Evolutionary conservation across 2,329 filamentous ascomycete species (phyloP).

Genomic region (Tothia fuscella): DNA sequence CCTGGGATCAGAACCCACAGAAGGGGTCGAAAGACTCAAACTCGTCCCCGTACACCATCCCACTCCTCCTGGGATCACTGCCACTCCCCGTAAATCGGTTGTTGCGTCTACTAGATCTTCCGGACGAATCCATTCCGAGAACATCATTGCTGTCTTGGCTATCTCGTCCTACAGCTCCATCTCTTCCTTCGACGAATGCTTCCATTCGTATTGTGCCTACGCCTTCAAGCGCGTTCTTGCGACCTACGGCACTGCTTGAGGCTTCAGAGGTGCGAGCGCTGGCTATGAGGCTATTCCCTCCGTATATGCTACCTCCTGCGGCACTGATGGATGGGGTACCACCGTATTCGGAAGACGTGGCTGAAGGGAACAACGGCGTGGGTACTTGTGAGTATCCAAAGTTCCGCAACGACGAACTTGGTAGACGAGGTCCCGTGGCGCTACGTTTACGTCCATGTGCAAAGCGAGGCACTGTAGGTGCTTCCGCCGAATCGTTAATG

Average conservation of each 20-base stretch:
- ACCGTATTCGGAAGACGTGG: slow-evolving; percentile 18
- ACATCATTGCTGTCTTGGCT: slow-evolving; percentile 2
- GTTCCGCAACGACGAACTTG: slow-evolving; percentile 5
- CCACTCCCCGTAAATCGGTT: slow-evolving; percentile 19
- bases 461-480: slow-evolving; percentile 60
- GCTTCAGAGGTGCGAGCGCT: slow-evolving; percentile 34
- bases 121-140: slow-evolving; percentile 4
- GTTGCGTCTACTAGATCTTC: neutral
- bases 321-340: slow-evolving; percentile 12
- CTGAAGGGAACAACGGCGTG: slow-evolving; percentile 13
- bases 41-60: slow-evolving; percentile 15
- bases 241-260: slow-evolving; percentile 31
- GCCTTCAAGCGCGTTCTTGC: slow-evolving; percentile 63
- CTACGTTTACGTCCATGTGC: slow-evolving; percentile 46
- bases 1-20: slow-evolving; percentile 23
- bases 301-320: neutral
- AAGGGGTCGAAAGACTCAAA: slow-evolving; percentile 32
- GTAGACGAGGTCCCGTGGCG: slow-evolving; percentile 12
- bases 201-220: slow-evolving; percentile 94
- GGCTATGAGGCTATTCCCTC: slow-evolving; percentile 4
- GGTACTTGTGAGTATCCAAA: neutral
- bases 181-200: slow-evolving; percentile 63
- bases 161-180: slow-evolving; percentile 5
- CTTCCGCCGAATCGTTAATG: slow-evolving; percentile 53
- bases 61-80: slow-evolving; percentile 10